Conservation (phyloP, 1,139 yeast species). For the Debaryomycetaceae sp. region DNA sequence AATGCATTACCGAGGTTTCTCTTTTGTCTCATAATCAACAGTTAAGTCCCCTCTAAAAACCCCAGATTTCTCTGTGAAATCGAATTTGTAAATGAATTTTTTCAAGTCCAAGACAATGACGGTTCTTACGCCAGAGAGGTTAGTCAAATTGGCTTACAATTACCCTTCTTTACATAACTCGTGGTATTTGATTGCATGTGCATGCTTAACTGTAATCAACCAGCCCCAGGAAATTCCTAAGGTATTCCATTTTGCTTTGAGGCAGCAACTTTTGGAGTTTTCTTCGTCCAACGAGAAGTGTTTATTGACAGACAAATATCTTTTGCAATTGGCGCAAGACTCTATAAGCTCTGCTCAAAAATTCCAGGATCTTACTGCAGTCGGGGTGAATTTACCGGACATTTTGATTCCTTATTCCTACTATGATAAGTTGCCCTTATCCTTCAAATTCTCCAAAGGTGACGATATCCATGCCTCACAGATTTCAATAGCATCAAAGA, state of each 20-base stretch:
- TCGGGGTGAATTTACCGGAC: conserved; percentile 46
- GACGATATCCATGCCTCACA: conserved; percentile 39
- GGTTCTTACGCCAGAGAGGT: conserved; percentile 57
- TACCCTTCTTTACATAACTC: conserved; percentile 42
- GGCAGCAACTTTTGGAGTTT: conserved; percentile 42
- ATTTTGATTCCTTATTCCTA: conserved; percentile 40
- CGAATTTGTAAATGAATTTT: not conserved
- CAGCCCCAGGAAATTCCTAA: conserved; percentile 77
- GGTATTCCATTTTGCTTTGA: conserved; percentile 69
- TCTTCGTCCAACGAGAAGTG: conserved; percentile 16
- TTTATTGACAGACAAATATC: conserved; percentile 28
- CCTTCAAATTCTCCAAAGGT: conserved; percentile 27
- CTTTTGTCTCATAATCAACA: not conserved
- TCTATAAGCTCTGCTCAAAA: conserved; percentile 37
- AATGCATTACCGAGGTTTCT: not conserved
- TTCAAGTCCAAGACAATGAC: conserved; percentile 3
- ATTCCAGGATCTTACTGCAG: conserved; percentile 38
- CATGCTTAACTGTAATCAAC: conserved; percentile 77
- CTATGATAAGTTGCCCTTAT: conserved; percentile 37
- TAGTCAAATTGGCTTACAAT: conserved; percentile 54
- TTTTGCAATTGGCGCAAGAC: conserved; percentile 37
- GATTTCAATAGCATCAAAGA: conserved; percentile 47
- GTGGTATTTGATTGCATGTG: conserved; percentile 79
- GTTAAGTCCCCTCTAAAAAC: not conserved
- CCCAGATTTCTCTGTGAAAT: not conserved